Percentiles rank a stretch among this genome's conserved stretches.
Evolutionary conservation across 75 land plant species (phyloP).

Genomic region (Sequoiadendron giganteum): DNA sequence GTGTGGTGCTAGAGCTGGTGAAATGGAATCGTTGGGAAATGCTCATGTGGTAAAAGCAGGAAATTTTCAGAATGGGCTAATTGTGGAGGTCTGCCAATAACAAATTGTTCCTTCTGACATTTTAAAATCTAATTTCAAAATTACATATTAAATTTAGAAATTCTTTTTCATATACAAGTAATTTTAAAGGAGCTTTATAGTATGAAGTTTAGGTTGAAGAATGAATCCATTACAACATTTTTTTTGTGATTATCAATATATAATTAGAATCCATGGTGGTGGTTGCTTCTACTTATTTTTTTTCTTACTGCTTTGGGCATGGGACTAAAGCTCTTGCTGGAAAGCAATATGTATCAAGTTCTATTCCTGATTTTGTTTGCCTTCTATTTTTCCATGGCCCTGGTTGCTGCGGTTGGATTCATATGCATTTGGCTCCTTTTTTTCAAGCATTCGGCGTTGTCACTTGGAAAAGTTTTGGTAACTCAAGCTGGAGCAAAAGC

Average conservation of each 20-base stretch:
- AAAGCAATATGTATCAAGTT: slow-evolving; percentile 4
- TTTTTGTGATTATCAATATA: not conserved
- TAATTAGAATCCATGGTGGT: not conserved
- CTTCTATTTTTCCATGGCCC: slow-evolving; percentile 1
- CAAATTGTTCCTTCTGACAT: not conserved
- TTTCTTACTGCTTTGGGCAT: not conserved
- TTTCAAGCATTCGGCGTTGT: slow-evolving; percentile 27
- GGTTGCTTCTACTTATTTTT: not conserved
- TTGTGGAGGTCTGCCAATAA: slow-evolving; percentile 2
- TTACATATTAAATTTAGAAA: not conserved
- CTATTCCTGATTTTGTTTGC: slow-evolving; percentile 7
- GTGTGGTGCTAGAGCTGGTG: not conserved
- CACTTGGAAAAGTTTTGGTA: slow-evolving; percentile 20
- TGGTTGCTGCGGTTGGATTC: not conserved
- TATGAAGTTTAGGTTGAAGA: not conserved
- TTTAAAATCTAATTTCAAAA: not conserved
- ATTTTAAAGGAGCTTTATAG: not conserved
- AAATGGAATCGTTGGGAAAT: slow-evolving; percentile 1
- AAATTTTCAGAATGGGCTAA: not conserved
- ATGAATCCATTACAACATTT: not conserved
- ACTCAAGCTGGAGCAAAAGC: slow-evolving; percentile 20
- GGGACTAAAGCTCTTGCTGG: slow-evolving; percentile 6
- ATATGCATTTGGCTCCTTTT: slow-evolving; percentile 6
- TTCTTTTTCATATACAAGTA: not conserved
- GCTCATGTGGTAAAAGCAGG: not conserved